Base-by-base conservation (phyloP, 352 stramenopile species). In the Pythium grandisporangium region DNA sequence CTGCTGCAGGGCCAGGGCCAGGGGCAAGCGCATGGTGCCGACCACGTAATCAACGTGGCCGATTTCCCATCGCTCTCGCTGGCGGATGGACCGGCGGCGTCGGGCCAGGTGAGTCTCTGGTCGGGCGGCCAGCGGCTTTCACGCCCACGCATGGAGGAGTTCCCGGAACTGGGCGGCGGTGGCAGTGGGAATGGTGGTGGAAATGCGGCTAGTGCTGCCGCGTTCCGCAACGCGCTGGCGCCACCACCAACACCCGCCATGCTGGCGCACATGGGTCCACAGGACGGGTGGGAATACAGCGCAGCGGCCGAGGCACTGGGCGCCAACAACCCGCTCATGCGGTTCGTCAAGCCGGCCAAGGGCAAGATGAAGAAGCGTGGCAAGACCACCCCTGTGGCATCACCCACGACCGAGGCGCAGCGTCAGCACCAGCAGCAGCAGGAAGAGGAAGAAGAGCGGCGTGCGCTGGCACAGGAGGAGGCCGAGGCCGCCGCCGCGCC, bases 11-110 rank as follows among this genome's bases (percentile, higher is more conserved):
- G 56, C 7, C 32, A 37, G 0, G 42, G 27, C 10, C 43, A 42
- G 21, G 37, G 39, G 2, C 4, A 17, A 26, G 19, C 4, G n/a
- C 48, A 37, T 19, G 40, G 40, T 16, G 48, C 45, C 12, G 51
- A 63, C 37, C 60, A 74, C 44, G 74, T 70, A 30, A 93, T 93
- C 56, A 89, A 88, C 46, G 80, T 93, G 7, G 80, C 80, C 0
- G 80, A 93, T 45, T 93, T 93, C 41, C 80, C 80, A 32, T 89
- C 80, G 42, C 66, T 93, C 16, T 76, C 63, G 4, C n/a, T n/a
- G n/a, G 48, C 55, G 44, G 43, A 56, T 34, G 42, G 44, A 19
- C 3, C 16, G 17, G 34, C 39, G 16, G n/a, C n/a, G n/a, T 47
- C 61, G 4, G 37, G 53, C 1, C 70, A 66, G 2, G 58, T 82